Evolutionary conservation across 495 filamentous ascomycete genomes (phyloP).

Genomic region (Aspergillus indologenus): DNA sequence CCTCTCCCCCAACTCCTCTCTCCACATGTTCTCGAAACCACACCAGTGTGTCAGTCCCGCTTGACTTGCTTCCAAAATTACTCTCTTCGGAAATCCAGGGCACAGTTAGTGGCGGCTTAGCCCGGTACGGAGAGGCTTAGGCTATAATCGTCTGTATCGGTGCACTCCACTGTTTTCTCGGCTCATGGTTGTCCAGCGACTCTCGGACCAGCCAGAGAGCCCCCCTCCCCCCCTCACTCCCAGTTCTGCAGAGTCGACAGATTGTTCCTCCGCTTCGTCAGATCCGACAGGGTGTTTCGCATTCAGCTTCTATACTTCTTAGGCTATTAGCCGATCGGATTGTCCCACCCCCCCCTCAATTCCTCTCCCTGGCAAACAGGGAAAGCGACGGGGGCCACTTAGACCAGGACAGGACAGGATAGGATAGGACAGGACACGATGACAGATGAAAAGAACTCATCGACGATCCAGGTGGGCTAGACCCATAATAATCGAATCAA

Average conservation of each 20-base stretch:
- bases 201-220: conserved; percentile 6
- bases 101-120: conserved; percentile 3
- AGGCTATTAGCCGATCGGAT: neutral
- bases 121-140: conserved; percentile 1
- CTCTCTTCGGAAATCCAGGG: neutral
- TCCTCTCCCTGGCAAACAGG: neutral
- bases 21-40: neutral
- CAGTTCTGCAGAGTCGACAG: neutral
- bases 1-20: neutral
- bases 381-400: neutral
- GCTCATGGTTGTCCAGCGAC: neutral
- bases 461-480: conserved; percentile 7
- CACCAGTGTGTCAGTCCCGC: neutral
- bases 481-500: neutral
- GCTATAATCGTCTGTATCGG: neutral
- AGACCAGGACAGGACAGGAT: neutral
- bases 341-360: neutral
- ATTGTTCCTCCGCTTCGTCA: neutral
- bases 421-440: neutral
- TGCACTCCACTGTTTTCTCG: neutral
- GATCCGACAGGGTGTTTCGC: neutral
- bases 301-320: neutral
- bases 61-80: neutral
- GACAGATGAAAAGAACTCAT: conserved; percentile 2
- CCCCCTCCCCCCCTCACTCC: neutral